Evolutionary conservation across 73 alveolate species (phyloP), one percentile per base, ranked within the genome.

Genomic region (Blepharisma stoltei): DNA sequence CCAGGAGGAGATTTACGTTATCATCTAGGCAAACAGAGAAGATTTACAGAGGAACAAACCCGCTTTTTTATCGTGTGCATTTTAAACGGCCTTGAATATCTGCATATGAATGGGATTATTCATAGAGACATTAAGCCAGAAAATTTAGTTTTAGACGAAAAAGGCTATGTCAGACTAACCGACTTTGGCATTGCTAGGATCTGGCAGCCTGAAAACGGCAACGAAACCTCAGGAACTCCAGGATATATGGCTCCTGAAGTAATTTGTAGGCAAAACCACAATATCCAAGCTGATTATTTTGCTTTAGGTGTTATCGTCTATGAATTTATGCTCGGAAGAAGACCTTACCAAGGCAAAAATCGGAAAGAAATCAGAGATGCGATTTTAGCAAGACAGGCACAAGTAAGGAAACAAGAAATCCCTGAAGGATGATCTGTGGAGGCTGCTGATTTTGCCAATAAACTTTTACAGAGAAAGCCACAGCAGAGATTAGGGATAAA

Each of bases 351-450:
- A 67, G 99, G 99, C 6, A 94, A 89, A 77, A 85, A 89, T 25
- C 83, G 99, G 54, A 91, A 95, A 81, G 99, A 95, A 81, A 94
- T 95, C 76, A 93, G 98, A 87, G 99, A 95, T 76, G 85, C 95
- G 71, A 95, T 95, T 7, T 83, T 95, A 53, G 93, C 98, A 4
- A 92, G 90, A 80, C 93, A 95, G 82, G 94, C 87, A n/a, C 71
- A 87, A 65, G 84, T 95, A 11, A 95, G 88, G 73, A 84, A 77
- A 80, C 70, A 66, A 50, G 98, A 95, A 79, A 91, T 95, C 5
- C 97, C 97, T 25, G 85, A 83, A 11, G 97, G 98, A 44, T 96
- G 99, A 98, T 87, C 97, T 38, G 78, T 95, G n/a, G 99, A 96
- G 55, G 97, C 95, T 11, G 95, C 96, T 27, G 99, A 96, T 87